A percentile compares a stretch with the other conserved stretches of the same genome.
Evolutionary conservation across 305 asterid species (phyloP).

Genomic region (Fraxinus ornus): DNA sequence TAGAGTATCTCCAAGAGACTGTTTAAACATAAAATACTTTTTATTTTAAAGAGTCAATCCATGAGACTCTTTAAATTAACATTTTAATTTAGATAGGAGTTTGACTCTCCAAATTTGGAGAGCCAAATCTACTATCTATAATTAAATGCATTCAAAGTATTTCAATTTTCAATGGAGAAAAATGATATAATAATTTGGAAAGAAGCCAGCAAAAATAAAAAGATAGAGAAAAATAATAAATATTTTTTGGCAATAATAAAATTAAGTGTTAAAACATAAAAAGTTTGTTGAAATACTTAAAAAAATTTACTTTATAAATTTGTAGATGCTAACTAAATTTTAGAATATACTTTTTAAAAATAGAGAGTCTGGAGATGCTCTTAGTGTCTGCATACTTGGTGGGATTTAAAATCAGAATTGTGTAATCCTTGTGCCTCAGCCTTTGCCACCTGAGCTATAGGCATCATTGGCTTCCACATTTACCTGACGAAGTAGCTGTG

Average conservation of each 20-base stretch:
- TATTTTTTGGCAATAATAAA: no score
- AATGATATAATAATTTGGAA: background rate
- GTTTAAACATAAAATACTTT: no score
- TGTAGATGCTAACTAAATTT: background rate
- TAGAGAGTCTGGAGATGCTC: background rate
- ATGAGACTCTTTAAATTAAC: background rate
- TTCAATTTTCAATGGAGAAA: background rate
- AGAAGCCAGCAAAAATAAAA: background rate
- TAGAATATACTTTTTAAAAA: background rate
- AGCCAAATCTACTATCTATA: background rate
- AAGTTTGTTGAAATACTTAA: no score
- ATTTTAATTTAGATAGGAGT: no score
- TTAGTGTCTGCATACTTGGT: background rate
- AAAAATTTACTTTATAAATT: background rate
- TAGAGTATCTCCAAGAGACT: no score
- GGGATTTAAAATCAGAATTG: background rate
- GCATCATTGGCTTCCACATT: background rate
- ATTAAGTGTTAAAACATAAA: background rate
- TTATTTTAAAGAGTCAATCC: background rate
- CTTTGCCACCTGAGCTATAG: slow-evolving; percentile 4
- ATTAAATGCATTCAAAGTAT: background rate
- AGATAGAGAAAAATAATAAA: background rate
- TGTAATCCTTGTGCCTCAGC: background rate
- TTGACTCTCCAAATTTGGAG: background rate
- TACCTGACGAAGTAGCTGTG: slow-evolving; percentile 76